Evolutionary conservation across 2,329 filamentous ascomycete genomes (phyloP).

Genomic region (Hypoxylon sp.): DNA sequence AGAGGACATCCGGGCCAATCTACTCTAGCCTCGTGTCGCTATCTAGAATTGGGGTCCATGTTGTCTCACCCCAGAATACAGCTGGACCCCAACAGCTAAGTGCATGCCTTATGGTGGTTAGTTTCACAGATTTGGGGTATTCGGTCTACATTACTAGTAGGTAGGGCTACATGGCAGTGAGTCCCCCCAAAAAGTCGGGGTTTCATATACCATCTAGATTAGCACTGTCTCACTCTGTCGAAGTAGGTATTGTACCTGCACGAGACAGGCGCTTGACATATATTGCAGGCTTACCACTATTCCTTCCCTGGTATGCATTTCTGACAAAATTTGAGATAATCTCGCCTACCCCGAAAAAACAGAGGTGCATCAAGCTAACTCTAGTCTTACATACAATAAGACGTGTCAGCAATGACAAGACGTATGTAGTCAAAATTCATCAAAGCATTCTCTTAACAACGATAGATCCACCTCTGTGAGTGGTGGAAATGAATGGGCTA

Average conservation of each 20-base stretch:
- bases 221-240: constrained; percentile 21
- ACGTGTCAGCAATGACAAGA: constrained; percentile 40
- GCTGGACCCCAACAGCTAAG: constrained; percentile 36
- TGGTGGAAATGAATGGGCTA: constrained; percentile 27
- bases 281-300: constrained; percentile 26
- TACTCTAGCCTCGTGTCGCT: constrained; percentile 43
- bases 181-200: constrained; percentile 1
- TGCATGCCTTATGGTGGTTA: constrained; percentile 29
- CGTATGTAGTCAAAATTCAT: constrained; percentile 15
- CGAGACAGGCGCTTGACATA: constrained; percentile 27
- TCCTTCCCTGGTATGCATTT: constrained; percentile 29
- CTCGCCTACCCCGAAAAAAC: constrained; percentile 43
- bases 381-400: constrained; percentile 39
- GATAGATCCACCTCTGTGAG: constrained; percentile 21
- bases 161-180: constrained; percentile 11
- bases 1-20: constrained; percentile 41
- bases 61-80: constrained; percentile 34
- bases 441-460: constrained; percentile 26
- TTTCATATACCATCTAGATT: constrained; percentile 29
- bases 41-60: constrained; percentile 49
- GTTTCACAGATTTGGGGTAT: constrained; percentile 38
- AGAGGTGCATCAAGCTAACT: constrained; percentile 29
- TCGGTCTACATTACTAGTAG: constrained; percentile 13
- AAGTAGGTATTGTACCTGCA: constrained; percentile 18
- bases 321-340: constrained; percentile 39